phyloP scores from a whole-genome alignment of 345 rosid genomes.

The Eucalyptus shirleyi region DNA sequence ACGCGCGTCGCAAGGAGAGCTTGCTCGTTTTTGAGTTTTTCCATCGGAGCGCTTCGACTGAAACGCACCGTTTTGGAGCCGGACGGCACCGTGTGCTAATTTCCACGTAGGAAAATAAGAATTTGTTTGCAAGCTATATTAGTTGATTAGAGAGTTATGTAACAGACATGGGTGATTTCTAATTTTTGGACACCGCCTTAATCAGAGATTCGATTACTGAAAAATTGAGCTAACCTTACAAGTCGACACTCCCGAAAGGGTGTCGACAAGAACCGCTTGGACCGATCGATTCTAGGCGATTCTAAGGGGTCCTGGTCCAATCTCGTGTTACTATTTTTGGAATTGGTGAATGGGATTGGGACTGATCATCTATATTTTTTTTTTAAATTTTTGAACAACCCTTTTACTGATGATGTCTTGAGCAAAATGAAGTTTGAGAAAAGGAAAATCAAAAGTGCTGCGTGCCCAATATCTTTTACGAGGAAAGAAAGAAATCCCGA shows the following conservation, averaged over 20 bases:
- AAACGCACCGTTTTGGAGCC: background rate
- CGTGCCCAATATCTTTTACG: accelerated
- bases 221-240: background rate
- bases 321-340: too few species aligned
- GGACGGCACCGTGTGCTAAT: background rate
- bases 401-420: accelerated
- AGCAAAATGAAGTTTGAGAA: too few species aligned
- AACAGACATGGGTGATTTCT: background rate
- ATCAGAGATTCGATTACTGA: background rate
- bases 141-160: background rate
- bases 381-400: too few species aligned
- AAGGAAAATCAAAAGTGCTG: too few species aligned
- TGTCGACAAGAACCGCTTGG: accelerated
- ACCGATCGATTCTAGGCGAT: accelerated
- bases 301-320: accelerated
- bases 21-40: background rate
- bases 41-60: background rate
- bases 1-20: background rate
- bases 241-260: accelerated
- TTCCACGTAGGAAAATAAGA: background rate
- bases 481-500: accelerated
- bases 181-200: background rate
- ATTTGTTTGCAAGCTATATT: background rate
- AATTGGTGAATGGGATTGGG: accelerated
- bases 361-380: accelerated